phyloP scores from a whole-genome alignment of 495 filamentous ascomycete species.

The Penicillium parvum region DNA sequence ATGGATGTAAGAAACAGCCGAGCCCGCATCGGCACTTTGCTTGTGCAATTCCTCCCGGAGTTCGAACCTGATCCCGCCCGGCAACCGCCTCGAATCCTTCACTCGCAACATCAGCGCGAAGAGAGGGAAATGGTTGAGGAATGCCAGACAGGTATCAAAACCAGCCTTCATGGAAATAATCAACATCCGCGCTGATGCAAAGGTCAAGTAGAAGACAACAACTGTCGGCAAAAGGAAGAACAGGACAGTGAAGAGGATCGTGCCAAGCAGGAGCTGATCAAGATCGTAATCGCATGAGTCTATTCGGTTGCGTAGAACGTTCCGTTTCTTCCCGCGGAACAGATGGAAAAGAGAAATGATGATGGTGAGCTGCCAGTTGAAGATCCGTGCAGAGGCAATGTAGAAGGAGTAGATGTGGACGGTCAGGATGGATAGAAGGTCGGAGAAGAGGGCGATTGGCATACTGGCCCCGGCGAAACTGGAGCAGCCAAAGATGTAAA shows the following conservation, averaged over 20 bases:
- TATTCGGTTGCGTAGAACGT: conserved; percentile 93
- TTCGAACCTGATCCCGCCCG: conserved; percentile 90
- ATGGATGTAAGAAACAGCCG: conserved; percentile 67
- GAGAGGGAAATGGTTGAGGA: conserved; percentile 95
- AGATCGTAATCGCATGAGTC: conserved; percentile 99
- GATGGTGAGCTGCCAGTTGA: conserved; percentile 96
- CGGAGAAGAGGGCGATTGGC: conserved; percentile 94
- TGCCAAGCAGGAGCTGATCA: conserved; percentile 93
- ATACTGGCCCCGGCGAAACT: conserved; percentile 94
- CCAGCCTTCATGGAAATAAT: conserved; percentile 89
- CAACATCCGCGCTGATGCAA: conserved; percentile 87
- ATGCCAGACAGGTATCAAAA: conserved; percentile 87
- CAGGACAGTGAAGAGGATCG: conserved; percentile 91
- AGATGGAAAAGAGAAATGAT: conserved; percentile 96
- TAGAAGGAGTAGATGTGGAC: conserved; percentile 98
- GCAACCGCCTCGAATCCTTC: conserved; percentile 87
- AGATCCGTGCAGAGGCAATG: conserved; percentile 91
- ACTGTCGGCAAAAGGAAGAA: conserved; percentile 96
- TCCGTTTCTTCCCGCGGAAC: conserved; percentile 96
- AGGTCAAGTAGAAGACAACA: conserved; percentile 93
- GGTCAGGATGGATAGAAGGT: conserved; percentile 86
- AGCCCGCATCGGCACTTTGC: conserved; percentile 9
- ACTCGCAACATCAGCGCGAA: conserved; percentile 96
- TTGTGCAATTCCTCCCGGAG: conserved; percentile 57
- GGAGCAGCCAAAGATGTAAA: conserved; percentile 91